A percentile compares a stretch with the other conserved stretches of the same genome.
Evolutionary conservation across 495 filamentous ascomycete genomes (phyloP).

Genomic region (Schizothecium vesticola): DNA sequence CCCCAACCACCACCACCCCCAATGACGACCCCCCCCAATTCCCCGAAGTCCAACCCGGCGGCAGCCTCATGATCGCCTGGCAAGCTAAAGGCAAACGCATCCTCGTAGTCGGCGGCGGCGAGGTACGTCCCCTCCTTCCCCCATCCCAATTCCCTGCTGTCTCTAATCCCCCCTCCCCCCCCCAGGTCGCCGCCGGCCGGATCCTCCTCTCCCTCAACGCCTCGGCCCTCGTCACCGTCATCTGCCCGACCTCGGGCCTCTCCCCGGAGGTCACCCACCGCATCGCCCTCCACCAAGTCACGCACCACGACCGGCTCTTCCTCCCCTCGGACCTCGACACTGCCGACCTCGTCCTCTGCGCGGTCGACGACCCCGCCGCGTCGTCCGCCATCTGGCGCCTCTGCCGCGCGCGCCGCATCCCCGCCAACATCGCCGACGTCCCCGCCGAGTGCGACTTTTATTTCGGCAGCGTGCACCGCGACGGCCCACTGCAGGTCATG

Average conservation of each 20-base stretch:
- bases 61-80: slow-evolving; percentile 91
- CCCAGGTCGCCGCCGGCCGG: slow-evolving; percentile 86
- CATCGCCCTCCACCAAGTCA: slow-evolving; percentile 64
- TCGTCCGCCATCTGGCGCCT: slow-evolving; percentile 85
- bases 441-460: slow-evolving; percentile 98
- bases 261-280: slow-evolving; percentile 84
- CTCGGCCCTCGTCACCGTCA: slow-evolving; percentile 81
- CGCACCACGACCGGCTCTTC: slow-evolving; percentile 76
- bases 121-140: slow-evolving; percentile 49
- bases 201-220: slow-evolving; percentile 91
- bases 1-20: slow-evolving; percentile 41
- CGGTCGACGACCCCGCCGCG: slow-evolving; percentile 85
- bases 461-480: slow-evolving; percentile 90
- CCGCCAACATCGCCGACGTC: slow-evolving; percentile 95
- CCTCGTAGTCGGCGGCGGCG: slow-evolving; percentile 86
- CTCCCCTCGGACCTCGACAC: slow-evolving; percentile 70
- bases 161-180: not conserved
- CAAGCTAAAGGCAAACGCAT: slow-evolving; percentile 80
- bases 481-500: slow-evolving; percentile 96
- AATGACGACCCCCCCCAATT: slow-evolving; percentile 40
- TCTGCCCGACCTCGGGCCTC: slow-evolving; percentile 72
- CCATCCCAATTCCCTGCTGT: not conserved
- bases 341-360: slow-evolving; percentile 74
- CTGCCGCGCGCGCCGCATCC: slow-evolving; percentile 76
- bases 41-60: slow-evolving; percentile 79